Evolutionary conservation across 805 yeast genomes (phyloP), one percentile per base, ranked within the genome.

Genomic region (Hanseniaspora vineae): DNA sequence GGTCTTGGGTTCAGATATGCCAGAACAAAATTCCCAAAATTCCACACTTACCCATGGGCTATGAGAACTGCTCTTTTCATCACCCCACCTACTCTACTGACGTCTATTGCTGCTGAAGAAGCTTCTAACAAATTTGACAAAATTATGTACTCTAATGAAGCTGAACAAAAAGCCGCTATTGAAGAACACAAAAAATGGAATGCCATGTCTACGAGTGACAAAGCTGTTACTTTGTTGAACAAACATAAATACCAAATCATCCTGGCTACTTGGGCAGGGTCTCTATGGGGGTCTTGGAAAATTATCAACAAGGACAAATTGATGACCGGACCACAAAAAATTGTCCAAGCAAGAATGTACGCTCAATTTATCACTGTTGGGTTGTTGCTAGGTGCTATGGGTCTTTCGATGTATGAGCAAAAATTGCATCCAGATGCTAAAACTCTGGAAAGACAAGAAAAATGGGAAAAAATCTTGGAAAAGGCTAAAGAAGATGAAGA

Each of bases 281-380:
- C 90, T 2, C 65, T 84, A 69, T 84, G 73, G 54, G 95, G 88
- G 1, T 81, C 94, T 4, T 86, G 90, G 86, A 75, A 66, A 44
- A 57, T 68, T 42, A 86, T 84, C 46, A 80, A 84, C 66, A 76
- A 73, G 55, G 95, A 86, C 62, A 80, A 78, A 53, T 68, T 79
- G 60, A 75, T 86, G 81, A 76, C 85, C 47, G 74, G 71, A 53
- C 67, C 92, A 5, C 95, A 86, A 67, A 86, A 84, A 63, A 77
- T 84, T 44, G 92, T 83, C 33, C 89, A 82, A 61, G 94, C 94
- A 32, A 80, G 95, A 75, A 85, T 85, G 84, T 85, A 85, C 60
- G 95, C 95, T 11, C 95, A 86, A 65, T 84, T 82, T 53, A 66
- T 84, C 47, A 83, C 95, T 1, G 88, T 86, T 47, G 74, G 75